Evolutionary conservation across 208 protist species (phyloP).

Genomic region (Tetramitus jugosus): DNA sequence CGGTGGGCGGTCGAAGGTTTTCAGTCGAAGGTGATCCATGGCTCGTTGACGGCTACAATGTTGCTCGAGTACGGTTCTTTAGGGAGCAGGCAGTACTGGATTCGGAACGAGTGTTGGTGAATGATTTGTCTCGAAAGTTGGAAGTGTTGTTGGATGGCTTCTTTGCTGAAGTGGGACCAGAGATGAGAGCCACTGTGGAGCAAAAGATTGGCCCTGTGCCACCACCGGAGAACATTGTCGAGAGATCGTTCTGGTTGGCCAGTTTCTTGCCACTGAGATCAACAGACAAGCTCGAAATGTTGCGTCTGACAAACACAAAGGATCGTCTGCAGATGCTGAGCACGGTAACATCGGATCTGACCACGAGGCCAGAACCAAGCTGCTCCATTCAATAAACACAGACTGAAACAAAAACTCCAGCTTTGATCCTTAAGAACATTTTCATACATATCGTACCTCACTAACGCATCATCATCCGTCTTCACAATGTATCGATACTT

Average conservation of each 20-base stretch:
- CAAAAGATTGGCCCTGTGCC: background rate
- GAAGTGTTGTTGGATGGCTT: background rate
- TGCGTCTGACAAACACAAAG: background rate
- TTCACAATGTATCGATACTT: too few species aligned
- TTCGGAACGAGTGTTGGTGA: background rate
- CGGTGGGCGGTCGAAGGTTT: background rate
- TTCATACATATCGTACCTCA: too few species aligned
- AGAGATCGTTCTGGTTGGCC: conserved; percentile 6
- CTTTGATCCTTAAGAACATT: too few species aligned
- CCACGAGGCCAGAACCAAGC: too few species aligned
- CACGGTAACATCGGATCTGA: too few species aligned
- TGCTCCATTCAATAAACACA: too few species aligned
- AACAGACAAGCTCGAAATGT: background rate
- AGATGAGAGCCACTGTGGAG: background rate
- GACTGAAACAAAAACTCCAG: too few species aligned
- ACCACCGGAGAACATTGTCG: background rate
- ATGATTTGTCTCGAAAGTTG: background rate
- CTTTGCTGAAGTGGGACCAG: background rate
- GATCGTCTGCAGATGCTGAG: background rate
- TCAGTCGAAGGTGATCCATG: background rate
- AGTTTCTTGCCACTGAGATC: background rate
- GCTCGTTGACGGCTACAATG: background rate
- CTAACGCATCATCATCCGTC: too few species aligned
- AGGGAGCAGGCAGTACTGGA: background rate
- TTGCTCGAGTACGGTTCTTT: background rate